These are phyloP conservation scores for Phytophthora parvispora DNA, from an alignment of 352 stramenopile species.

Conservation along the genomic window DNA sequence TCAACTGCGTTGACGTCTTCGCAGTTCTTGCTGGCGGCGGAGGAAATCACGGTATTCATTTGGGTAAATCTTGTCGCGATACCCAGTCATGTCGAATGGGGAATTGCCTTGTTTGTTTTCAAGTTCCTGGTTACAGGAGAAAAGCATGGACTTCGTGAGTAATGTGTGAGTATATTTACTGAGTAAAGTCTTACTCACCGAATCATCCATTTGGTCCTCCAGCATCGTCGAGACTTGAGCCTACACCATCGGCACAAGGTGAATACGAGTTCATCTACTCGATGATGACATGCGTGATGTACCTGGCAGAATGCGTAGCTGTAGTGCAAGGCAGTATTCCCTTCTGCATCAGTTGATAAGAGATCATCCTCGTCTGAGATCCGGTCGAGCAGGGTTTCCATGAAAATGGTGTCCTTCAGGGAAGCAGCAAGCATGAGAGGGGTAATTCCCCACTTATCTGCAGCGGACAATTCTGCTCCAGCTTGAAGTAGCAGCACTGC, in stretches of 20 bases:
- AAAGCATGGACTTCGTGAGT: neutral
- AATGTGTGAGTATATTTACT: neutral
- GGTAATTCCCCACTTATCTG: conserved; percentile 71
- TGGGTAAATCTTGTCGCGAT: conserved; percentile 53
- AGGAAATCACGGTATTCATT: conserved; percentile 34
- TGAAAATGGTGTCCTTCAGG: conserved; percentile 36
- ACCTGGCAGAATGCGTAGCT: conserved; percentile 76
- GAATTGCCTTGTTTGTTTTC: conserved; percentile 48
- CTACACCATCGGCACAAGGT: conserved; percentile 5
- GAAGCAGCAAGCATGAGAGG: conserved; percentile 68
- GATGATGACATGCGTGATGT: neutral
- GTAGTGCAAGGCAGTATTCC: conserved; percentile 73
- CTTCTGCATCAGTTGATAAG: conserved; percentile 36
- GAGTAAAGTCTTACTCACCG: conserved; percentile 17
- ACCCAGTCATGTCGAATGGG: conserved; percentile 58
- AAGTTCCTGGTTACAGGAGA: conserved; percentile 33
- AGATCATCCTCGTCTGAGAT: conserved; percentile 30
- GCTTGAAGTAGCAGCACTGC: conserved; percentile 43
- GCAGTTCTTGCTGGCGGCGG: conserved; percentile 11
- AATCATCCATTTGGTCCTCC: conserved; percentile 49
- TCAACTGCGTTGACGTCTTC: conserved; percentile 5
- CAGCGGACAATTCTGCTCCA: conserved; percentile 25
- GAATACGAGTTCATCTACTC: neutral
- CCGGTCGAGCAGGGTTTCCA: conserved; percentile 52
- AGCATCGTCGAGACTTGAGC: conserved; percentile 53